These are phyloP conservation scores for Garcia nutans DNA, from an alignment of 345 rosid genomes.

Conservation along the genomic window DNA sequence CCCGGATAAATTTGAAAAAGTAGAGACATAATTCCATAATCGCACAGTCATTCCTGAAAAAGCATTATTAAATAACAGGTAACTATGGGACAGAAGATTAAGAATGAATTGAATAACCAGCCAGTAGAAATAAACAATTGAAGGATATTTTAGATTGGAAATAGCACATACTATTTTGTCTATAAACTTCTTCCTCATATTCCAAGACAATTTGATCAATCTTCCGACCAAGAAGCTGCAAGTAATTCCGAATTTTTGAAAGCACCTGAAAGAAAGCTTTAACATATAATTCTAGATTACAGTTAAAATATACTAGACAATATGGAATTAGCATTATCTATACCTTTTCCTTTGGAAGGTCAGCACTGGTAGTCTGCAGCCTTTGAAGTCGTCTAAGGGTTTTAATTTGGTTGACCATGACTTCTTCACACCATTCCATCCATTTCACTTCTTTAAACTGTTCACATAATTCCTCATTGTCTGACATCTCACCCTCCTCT, in stretches of 20 bases:
- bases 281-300: background rate
- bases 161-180: slow-evolving; percentile 75
- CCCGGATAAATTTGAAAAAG: slow-evolving; percentile 89
- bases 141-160: background rate
- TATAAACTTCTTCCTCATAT: slow-evolving; percentile 61
- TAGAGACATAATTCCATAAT: slow-evolving; percentile 94
- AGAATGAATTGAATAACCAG: background rate
- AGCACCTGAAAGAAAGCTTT: slow-evolving; percentile 59
- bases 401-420: slow-evolving; percentile 72
- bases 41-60: slow-evolving; percentile 81
- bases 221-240: slow-evolving; percentile 85
- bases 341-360: slow-evolving; percentile 96
- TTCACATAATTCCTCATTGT: slow-evolving; percentile 85
- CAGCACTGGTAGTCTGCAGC: slow-evolving; percentile 92
- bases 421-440: slow-evolving; percentile 99
- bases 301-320: background rate
- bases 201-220: slow-evolving; percentile 78
- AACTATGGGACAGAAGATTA: background rate
- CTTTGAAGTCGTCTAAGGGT: slow-evolving; percentile 76
- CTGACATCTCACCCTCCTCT: slow-evolving; percentile 99
- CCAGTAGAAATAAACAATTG: background rate
- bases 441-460: slow-evolving; percentile 98
- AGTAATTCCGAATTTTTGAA: slow-evolving; percentile 82
- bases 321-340: background rate
- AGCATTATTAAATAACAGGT: background rate